Base-by-base conservation (phyloP, 768 basidiomycete genomes). In the Peribolospora kevripleyi region DNA sequence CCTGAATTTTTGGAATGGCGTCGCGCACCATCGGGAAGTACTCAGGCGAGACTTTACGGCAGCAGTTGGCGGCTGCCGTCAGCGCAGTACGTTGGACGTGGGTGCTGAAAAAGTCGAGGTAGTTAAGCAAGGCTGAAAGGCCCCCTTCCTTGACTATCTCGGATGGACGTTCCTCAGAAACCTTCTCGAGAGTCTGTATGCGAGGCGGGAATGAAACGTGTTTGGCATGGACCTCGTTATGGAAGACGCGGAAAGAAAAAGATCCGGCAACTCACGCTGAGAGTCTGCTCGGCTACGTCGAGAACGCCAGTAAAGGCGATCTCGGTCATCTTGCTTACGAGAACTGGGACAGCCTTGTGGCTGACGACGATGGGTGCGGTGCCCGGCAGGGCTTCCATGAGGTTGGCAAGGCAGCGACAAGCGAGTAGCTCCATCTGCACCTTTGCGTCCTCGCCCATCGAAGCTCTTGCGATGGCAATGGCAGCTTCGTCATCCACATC, bases 381-480 rank as follows among this genome's bases (percentile, higher is more conserved):
- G 37, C 90, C 88, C 13, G 93, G 93, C 25, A 97, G 74, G n/a
- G 88, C 91, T 68, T 97, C 93, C 86, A 97, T 90, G 54, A 98
- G 74, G 67, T 98, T 97, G 50, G 90, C 91, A 53, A 98, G 73
- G 66, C 93, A 98, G 59, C 93, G 75, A 68, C 90, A 95, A 39
- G 93, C 93, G 50, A 97, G 75, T 51, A 97, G 79, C 68, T 95
- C 90, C 53, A 87, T 86, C 69, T 97, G 90, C 43, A 69, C 65
- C 56, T 70, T 66, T 50, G 68, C 68, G 50, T 64, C 63, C 11
- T 64, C 64, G n/a, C 58, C 25, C 25, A 25, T 25, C 25, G 25
- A 25, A 25, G 25, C 25, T 25, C 25, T 25, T 25, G 39, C 59
- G 48, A 42, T 42, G 10, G 37, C 54, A 50, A 5, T 14, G 25